phyloP scores from a whole-genome alignment of 2,329 filamentous ascomycete species.

The Stagonosporopsis tanaceti region DNA sequence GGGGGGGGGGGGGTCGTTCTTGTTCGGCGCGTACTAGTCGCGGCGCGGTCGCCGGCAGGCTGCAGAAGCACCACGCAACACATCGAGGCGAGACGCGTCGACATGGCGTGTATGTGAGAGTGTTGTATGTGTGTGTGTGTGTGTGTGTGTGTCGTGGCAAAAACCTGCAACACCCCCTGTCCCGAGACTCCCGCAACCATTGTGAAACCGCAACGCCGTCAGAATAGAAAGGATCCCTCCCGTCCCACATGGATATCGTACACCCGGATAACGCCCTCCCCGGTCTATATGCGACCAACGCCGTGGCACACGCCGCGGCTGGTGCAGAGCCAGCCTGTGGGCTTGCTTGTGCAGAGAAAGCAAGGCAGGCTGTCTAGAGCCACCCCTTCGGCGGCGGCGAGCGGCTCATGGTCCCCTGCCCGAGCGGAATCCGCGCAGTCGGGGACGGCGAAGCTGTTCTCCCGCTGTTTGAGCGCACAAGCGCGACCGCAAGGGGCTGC shows the following conservation, averaged over 20 bases:
- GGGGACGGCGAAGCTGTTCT: slow-evolving; percentile 34
- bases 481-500: slow-evolving; percentile 1
- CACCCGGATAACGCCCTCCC: slow-evolving; percentile 8
- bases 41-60: no score
- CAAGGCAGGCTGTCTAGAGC: slow-evolving; percentile 13
- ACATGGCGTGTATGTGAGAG: no score
- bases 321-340: no score
- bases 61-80: no score
- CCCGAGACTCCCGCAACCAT: slow-evolving; percentile 1
- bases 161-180: background rate
- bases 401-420: slow-evolving; percentile 48
- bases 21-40: no score
- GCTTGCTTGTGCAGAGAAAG: no score
- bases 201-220: slow-evolving; percentile 19
- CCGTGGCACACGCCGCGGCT: background rate
- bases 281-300: slow-evolving; percentile 9
- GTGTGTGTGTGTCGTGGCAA: background rate
- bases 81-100: no score
- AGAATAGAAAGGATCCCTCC: background rate
- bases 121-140: background rate
- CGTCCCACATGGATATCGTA: slow-evolving; percentile 5
- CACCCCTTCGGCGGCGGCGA: slow-evolving; percentile 46
- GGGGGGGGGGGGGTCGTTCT: no score
- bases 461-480: slow-evolving; percentile 24
- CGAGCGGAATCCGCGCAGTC: slow-evolving; percentile 44